Evolutionary conservation across 305 asterid genomes (phyloP), one percentile per base, ranked within the genome.

Genomic region (Rubia balearica): DNA sequence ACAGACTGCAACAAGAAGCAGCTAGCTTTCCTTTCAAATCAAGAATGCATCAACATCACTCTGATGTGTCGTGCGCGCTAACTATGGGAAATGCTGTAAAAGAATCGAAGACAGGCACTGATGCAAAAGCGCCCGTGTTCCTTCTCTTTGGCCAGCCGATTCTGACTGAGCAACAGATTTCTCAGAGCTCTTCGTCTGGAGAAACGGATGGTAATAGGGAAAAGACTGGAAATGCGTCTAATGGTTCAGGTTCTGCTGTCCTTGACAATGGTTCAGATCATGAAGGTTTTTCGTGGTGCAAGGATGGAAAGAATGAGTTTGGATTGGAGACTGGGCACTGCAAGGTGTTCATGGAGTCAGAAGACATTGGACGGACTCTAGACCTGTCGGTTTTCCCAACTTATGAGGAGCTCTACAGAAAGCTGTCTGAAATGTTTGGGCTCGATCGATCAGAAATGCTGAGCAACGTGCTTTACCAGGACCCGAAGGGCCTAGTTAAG

Each of bases 141-240:
- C 9, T 77, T 72, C 73, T 92, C 79, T 92, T 92, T 51, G 98
- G 98, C 12, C 85, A 85, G 67, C 90, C 95, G 7, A 92, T 92
- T 68, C 85, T 81, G 53, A 87, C 96, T 0, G 96, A 86, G 61
- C 87, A 84, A 65, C 98, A 93, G 69, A 84, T 92, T 48, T 86
- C 88, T n/a, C 79, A 61, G 67, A 82, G 83, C 82, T 77, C 73
- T 71, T 85, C 57, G 0, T 48, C 85, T 6, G 40, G 68, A 22
- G 89, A 81, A 19, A 67, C 81, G 0, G 87, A 75, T 30, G 81
- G 76, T 42, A 83, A 83, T 68, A 84, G 57, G 8, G 86, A 83
- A 10, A 71, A 73, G 48, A 68, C 65, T 3, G 74, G 67, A n/a
- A 81, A 76, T 77, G 51, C 67, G 3, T 85, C 91, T 0, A 77